Evolutionary conservation across 495 filamentous ascomycete genomes (phyloP).

Genomic region (Neurospora cerealis): DNA sequence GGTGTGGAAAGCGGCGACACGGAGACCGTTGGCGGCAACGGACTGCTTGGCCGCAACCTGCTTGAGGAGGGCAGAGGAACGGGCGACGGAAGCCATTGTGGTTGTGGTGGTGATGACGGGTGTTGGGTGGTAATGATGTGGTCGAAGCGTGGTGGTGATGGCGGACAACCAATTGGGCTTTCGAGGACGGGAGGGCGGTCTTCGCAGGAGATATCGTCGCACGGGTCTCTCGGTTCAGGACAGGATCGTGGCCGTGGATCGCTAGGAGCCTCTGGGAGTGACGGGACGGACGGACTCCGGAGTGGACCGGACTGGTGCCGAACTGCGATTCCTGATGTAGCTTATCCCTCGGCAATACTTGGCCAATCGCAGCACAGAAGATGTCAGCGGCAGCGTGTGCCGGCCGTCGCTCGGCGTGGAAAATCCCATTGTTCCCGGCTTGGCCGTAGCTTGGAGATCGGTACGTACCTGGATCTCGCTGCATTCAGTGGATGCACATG

Average conservation of each 20-base stretch:
- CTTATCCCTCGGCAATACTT: neutral
- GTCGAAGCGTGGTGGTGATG: neutral
- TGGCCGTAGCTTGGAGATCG: neutral
- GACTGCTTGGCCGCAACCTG: conserved; percentile 24
- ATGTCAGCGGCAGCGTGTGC: neutral
- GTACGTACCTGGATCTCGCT: neutral
- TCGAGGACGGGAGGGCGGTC: neutral
- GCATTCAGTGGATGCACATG: neutral
- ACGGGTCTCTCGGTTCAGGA: neutral
- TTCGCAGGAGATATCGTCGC: neutral
- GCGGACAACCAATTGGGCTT: neutral
- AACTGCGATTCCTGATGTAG: neutral
- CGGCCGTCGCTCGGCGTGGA: neutral
- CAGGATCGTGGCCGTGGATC: neutral
- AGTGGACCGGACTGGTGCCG: neutral
- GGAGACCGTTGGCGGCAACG: conserved; percentile 23
- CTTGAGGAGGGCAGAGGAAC: conserved; percentile 42
- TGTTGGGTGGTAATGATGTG: neutral
- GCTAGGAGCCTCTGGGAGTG: neutral
- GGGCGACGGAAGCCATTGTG: conserved; percentile 45
- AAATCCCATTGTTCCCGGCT: neutral
- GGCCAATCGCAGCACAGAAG: neutral
- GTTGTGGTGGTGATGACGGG: neutral
- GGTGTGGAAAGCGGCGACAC: conserved; percentile 61
- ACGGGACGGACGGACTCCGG: neutral